Conservation (phyloP, 2,329 filamentous ascomycete genomes). For the Aspergillus sp. region DNA sequence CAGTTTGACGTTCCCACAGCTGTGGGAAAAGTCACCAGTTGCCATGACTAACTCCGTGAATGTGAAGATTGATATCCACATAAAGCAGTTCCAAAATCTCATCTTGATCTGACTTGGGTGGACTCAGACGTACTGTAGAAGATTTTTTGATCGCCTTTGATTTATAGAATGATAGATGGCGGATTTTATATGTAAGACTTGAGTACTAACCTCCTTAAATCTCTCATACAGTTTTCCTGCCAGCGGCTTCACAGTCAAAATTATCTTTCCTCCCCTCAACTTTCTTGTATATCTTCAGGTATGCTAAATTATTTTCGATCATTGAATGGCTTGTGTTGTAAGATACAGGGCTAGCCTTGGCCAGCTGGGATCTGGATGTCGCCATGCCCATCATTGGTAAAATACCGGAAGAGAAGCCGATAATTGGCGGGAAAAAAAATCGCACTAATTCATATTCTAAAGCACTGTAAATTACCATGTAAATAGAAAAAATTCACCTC, state of each 20-base stretch:
- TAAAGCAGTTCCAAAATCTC: neutral
- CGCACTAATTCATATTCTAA: neutral
- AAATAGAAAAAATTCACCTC: neutral
- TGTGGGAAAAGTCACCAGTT: neutral
- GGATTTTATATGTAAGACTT: neutral
- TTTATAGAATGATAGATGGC: neutral
- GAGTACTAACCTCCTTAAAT: neutral
- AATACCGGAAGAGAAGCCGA: neutral
- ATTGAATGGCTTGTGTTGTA: neutral
- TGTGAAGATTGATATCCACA: neutral
- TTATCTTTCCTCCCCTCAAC: neutral
- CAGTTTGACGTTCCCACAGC: neutral
- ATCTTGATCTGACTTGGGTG: neutral
- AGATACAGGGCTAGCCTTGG: neutral
- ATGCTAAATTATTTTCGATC: neutral
- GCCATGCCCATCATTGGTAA: neutral
- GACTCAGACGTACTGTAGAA: neutral
- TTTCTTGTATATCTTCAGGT: neutral
- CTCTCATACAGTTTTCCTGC: neutral
- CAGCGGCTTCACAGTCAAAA: neutral
- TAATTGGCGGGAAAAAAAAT: neutral
- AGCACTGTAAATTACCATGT: neutral
- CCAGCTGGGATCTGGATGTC: neutral
- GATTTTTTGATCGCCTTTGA: neutral
- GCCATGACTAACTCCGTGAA: neutral